Percentiles rank a stretch among this genome's conserved stretches.
Evolutionary conservation across 495 filamentous ascomycete genomes (phyloP).

Genomic region (Neurospora intermedia): DNA sequence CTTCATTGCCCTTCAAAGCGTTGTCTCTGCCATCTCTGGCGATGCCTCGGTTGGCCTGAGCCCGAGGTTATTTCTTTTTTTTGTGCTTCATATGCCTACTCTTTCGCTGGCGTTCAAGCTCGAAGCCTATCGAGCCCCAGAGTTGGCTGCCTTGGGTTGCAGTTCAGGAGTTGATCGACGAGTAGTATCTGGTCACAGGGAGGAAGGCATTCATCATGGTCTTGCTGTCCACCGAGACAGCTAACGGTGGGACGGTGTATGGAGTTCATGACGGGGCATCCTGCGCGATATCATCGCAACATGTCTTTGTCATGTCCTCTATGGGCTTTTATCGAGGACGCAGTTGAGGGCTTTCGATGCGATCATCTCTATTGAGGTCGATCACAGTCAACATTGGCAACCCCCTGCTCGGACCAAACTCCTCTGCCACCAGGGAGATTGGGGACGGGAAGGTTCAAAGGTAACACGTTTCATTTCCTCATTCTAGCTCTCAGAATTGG

Average conservation of each 20-base stretch:
- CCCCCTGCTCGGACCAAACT: not conserved
- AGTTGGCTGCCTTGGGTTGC: not conserved
- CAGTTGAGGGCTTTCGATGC: not conserved
- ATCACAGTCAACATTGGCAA: not conserved
- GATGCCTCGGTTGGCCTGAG: not conserved
- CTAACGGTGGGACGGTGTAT: not conserved
- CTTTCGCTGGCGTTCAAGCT: not conserved
- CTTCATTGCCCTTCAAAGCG: not conserved
- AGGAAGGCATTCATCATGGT: not conserved
- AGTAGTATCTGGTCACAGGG: not conserved
- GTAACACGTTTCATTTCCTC: not conserved
- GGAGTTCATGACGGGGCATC: not conserved
- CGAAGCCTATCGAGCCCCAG: not conserved
- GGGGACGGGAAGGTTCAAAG: not conserved
- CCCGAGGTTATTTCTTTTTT: not conserved
- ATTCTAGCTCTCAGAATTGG: not conserved
- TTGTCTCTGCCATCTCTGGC: not conserved
- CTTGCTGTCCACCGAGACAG: not conserved
- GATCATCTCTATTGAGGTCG: not conserved
- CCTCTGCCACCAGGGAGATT: not conserved
- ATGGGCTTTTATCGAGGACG: not conserved
- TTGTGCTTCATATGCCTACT: not conserved
- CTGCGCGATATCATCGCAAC: not conserved
- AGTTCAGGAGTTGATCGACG: not conserved
- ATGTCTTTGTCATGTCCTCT: not conserved